Base-by-base conservation (phyloP, 768 basidiomycete species). In the Hirschioporus abietinus region DNA sequence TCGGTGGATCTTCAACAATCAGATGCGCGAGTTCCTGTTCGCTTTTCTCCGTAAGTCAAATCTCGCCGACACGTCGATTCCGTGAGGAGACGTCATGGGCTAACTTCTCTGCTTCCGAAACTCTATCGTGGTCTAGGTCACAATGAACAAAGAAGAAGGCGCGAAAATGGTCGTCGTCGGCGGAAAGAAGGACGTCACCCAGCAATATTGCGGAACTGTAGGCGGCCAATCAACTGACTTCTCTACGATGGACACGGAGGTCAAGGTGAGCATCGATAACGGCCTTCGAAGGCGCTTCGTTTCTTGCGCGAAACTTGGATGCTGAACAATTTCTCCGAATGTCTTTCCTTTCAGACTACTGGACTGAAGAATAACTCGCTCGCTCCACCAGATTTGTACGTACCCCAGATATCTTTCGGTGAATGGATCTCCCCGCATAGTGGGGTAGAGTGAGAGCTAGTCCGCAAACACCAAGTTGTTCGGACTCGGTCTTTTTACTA, bases 151-250 rank as follows among this genome's bases (percentile, higher is more conserved):
- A 72, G 75, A 80, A 57, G 84, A 88, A 67, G 84, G 85, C 35
- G 82, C 80, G 26, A 84, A 77, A 70, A 85, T 83, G 7, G 82
- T 84, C n/a, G 85, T 88, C 2, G 69, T 85, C n/a, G 86, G 85
- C 26, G 87, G 86, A 36, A 81, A 80, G 70, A 71, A 78, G 12
- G 78, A 74, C 63, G 74, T 80, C 9, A 74, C 72, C 52, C 86
- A 87, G 70, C 80, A 87, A 70, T 88, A 86, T 71, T 86, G 84
- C 68, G 87, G 87, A 23, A 83, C 81, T 42, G 86, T 88, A 34
- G 86, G 86, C n/a, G 86, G 86, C 0, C 84, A 88, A 74, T 86
- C 84, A 4, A 82, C 83, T 1, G 81, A 83, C 69, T 88, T 83
- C 72, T 79, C 82, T 0, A 81, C 78, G n/a, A 83, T 88, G 12